These are phyloP conservation scores for Colletotrichum brevisporum DNA, from an alignment of 2,329 filamentous ascomycete genomes.

Conservation along the genomic window DNA sequence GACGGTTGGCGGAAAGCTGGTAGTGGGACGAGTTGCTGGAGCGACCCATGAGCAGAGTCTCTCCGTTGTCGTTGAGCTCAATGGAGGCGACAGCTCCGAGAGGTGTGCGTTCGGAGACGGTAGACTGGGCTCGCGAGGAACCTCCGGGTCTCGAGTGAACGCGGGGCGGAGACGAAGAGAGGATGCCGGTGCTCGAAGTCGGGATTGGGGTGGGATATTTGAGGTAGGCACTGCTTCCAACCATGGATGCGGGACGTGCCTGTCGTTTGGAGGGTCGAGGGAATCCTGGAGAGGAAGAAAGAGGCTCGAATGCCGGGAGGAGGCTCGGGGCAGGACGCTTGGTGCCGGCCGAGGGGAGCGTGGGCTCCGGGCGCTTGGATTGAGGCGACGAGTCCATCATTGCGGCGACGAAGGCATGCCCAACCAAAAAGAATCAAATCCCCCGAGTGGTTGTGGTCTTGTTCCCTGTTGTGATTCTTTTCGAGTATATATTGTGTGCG, in stretches of 20 bases:
- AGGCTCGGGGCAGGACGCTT: slow-evolving; percentile 77
- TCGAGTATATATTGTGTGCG: neutral
- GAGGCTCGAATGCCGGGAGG: slow-evolving; percentile 83
- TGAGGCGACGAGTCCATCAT: slow-evolving; percentile 59
- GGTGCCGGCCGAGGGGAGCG: slow-evolving; percentile 59
- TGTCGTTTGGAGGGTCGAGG: slow-evolving; percentile 80
- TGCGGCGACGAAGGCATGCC: slow-evolving; percentile 37
- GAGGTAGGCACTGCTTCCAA: slow-evolving; percentile 62
- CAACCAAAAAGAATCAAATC: slow-evolving; percentile 22
- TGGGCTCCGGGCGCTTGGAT: slow-evolving; percentile 51
- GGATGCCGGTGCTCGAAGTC: slow-evolving; percentile 92
- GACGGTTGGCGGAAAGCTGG: slow-evolving; percentile 90
- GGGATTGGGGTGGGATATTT: slow-evolving; percentile 95
- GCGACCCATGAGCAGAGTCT: slow-evolving; percentile 87
- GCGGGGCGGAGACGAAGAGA: slow-evolving; percentile 86
- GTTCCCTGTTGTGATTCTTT: slow-evolving; percentile 2
- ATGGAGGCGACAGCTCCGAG: slow-evolving; percentile 87
- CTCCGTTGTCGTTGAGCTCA: slow-evolving; percentile 84
- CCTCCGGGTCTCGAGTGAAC: slow-evolving; percentile 44
- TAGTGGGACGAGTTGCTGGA: slow-evolving; percentile 97
- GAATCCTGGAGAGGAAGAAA: slow-evolving; percentile 82
- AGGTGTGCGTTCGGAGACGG: slow-evolving; percentile 83
- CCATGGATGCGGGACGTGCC: slow-evolving; percentile 56
- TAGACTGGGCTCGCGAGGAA: slow-evolving; percentile 63
- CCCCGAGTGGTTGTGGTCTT: neutral